Evolutionary conservation across 805 yeast genomes (phyloP).

Genomic region (Ogataea salicorniae): DNA sequence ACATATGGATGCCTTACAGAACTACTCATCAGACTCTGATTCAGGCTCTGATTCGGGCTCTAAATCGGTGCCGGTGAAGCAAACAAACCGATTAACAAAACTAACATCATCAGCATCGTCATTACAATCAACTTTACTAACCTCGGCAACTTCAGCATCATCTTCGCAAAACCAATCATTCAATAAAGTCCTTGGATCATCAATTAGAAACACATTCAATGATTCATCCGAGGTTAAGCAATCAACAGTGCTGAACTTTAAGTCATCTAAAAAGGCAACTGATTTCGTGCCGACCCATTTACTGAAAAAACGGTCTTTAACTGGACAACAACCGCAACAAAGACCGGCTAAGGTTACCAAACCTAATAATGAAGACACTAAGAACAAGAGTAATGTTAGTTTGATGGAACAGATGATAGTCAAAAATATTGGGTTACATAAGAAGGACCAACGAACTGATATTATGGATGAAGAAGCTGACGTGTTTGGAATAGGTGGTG

Average conservation of each 20-base stretch:
- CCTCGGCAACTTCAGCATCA: background rate
- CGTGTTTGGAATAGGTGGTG: background rate
- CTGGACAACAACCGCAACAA: background rate
- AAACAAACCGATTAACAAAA: background rate
- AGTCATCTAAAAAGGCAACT: slow-evolving; percentile 9
- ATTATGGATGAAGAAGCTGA: background rate
- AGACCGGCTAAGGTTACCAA: background rate
- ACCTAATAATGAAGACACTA: background rate
- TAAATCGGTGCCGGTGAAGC: background rate
- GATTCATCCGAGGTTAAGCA: slow-evolving; percentile 10
- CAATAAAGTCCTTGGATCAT: slow-evolving; percentile 16
- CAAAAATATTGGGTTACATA: slow-evolving; percentile 1
- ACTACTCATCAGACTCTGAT: slow-evolving; percentile 16
- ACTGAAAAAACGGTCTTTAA: background rate
- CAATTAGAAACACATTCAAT: slow-evolving; percentile 22
- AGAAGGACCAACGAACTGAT: slow-evolving; percentile 3
- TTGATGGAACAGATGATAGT: slow-evolving; percentile 1
- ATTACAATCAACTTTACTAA: background rate
- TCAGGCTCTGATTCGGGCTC: slow-evolving; percentile 1
- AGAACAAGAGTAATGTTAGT: background rate
- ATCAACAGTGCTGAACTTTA: slow-evolving; percentile 4
- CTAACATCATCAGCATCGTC: background rate
- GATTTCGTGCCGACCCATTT: slow-evolving; percentile 18
- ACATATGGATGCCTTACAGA: slow-evolving; percentile 9
- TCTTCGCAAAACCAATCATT: background rate